A percentile compares a stretch with the other conserved stretches of the same genome.
Evolutionary conservation across 768 basidiomycete species (phyloP).

Genomic region (Hygrophorus pudorinus): DNA sequence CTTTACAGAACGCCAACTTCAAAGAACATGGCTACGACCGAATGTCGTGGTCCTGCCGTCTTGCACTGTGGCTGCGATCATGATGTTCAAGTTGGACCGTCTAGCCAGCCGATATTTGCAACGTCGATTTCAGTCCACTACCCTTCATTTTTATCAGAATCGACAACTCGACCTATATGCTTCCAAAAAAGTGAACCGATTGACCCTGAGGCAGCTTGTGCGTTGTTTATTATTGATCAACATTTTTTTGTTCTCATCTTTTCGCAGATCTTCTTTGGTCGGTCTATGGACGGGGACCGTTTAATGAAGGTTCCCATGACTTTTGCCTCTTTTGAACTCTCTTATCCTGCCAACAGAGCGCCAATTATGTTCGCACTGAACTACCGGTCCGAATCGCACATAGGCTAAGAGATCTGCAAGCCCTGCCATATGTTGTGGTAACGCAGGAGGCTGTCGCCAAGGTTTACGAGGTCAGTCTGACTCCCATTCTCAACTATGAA

Average conservation of each 20-base stretch:
- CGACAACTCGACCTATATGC: conserved; percentile 76
- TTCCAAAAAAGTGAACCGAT: conserved; percentile 54
- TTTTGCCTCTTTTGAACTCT: neutral
- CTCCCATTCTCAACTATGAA: neutral
- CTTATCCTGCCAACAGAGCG: conserved; percentile 42
- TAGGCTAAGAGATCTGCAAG: conserved; percentile 77
- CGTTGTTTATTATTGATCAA: conserved; percentile 9
- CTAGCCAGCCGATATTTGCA: no score
- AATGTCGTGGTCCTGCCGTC: neutral
- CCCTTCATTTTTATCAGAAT: conserved; percentile 72
- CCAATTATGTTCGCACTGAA: conserved; percentile 86
- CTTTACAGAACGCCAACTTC: no score
- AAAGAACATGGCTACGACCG: conserved; percentile 7
- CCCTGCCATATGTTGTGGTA: conserved; percentile 78
- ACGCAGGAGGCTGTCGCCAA: conserved; percentile 75
- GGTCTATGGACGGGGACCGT: conserved; percentile 68
- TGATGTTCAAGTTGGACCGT: no score
- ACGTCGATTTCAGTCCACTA: conserved; percentile 21
- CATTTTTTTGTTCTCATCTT: neutral
- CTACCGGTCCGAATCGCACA: conserved; percentile 84
- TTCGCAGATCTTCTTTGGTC: conserved; percentile 76
- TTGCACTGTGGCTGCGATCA: no score
- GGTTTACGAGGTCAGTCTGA: conserved; percentile 65
- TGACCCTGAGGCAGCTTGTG: conserved; percentile 77
- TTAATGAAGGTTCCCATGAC: conserved; percentile 51